Evolutionary conservation across 805 yeast species (phyloP), one percentile per base, ranked within the genome.

Genomic region (Lachancea cidri): DNA sequence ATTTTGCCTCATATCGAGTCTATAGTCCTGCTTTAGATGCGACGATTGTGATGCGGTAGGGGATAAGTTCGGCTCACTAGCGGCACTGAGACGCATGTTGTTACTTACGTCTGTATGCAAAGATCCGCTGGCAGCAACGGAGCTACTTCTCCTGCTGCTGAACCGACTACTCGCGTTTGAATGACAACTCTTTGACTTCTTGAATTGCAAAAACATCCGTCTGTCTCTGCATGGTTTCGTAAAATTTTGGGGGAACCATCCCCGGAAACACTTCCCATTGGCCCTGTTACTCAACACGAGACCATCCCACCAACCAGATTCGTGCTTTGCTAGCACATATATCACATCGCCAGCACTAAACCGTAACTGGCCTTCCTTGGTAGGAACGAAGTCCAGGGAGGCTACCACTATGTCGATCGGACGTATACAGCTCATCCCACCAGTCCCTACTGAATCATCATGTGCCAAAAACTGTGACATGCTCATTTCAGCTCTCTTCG

Each of bases 231-330:
- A 34, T 1, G 72, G 58, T 35, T 74, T 70, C 19, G 79, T 78
- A 60, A 73, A 81, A 43, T 73, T 75, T 36, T 74, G 74, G 14
- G 95, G 95, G 65, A 87, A 85, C 95, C 95, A 87, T 51, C 96
- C 96, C 24, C 43, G 43, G 31, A n/a, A 19, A 22, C 35, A 34
- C 55, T 94, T 71, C 30, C 57, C 53, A 4, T 73, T 59, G 4
- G 67, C 61, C 48, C 46, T 44, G 52, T 41, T 43, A 52, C 37
- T 29, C 15, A 51, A 49, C 4, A 51, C 33, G 14, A 82, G 70
- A 8, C 96, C 95, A 59, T 87, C 95, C 93, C 94, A 86, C 96
- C 95, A 87, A 2, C 87, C 85, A 2, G 77, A 59, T 30, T 73
- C 75, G 13, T 77, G 68, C 45, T 82, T 83, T 13, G 72, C 58